Evolutionary conservation across 805 yeast species (phyloP).

Genomic region (Ogataea ganodermae): DNA sequence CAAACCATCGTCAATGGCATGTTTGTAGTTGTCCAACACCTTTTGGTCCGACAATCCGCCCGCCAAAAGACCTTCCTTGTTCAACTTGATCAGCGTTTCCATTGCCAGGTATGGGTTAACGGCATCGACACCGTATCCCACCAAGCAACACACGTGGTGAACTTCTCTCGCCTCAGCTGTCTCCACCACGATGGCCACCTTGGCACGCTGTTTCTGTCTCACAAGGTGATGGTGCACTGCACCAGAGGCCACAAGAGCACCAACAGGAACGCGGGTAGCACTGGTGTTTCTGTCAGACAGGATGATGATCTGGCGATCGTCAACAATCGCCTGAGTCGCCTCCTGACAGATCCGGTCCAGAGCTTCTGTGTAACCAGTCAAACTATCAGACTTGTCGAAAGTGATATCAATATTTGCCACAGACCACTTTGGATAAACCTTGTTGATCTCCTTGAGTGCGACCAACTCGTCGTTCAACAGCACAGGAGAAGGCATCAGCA

Average conservation of each 20-base stretch:
- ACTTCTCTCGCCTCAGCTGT: slow-evolving; percentile 98
- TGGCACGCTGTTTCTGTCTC: slow-evolving; percentile 92
- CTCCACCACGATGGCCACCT: slow-evolving; percentile 88
- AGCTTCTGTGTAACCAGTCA: slow-evolving; percentile 80
- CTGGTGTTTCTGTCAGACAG: slow-evolving; percentile 70
- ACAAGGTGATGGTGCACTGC: slow-evolving; percentile 97
- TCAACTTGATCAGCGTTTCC: slow-evolving; percentile 85
- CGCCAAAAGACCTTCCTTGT: slow-evolving; percentile 71
- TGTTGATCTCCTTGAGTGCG: slow-evolving; percentile 71
- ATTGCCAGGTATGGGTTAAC: slow-evolving; percentile 91
- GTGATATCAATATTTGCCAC: slow-evolving; percentile 84
- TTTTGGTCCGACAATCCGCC: slow-evolving; percentile 55
- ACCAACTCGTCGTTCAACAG: slow-evolving; percentile 69
- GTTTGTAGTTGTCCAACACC: slow-evolving; percentile 75
- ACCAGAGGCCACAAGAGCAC: slow-evolving; percentile 91
- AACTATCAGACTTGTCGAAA: slow-evolving; percentile 78
- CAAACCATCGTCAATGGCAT: slow-evolving; percentile 87
- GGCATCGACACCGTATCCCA: slow-evolving; percentile 98
- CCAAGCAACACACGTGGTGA: slow-evolving; percentile 90
- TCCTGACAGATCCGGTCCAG: slow-evolving; percentile 84
- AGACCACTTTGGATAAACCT: slow-evolving; percentile 85
- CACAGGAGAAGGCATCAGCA: slow-evolving; percentile 81
- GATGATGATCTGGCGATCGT: slow-evolving; percentile 71
- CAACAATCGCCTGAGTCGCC: slow-evolving; percentile 82
- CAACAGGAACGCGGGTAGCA: slow-evolving; percentile 70